These are phyloP conservation scores for Lipomyces sp. DNA, from an alignment of 805 yeast species.

Conservation along the genomic window DNA sequence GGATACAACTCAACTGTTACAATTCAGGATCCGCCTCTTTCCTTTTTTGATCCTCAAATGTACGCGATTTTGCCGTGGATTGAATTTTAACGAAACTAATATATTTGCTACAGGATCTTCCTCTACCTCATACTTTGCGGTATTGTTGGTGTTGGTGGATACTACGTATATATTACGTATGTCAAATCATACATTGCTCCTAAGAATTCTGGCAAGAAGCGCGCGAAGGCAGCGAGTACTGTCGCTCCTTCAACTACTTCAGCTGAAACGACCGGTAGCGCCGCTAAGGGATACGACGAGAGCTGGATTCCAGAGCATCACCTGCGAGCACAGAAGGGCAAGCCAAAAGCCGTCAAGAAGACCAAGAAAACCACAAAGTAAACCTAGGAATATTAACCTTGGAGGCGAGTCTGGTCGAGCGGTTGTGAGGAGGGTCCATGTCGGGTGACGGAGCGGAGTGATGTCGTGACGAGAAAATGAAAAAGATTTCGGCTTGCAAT, in stretches of 20 bases:
- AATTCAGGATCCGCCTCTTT: slow-evolving; percentile 67
- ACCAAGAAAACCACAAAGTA: slow-evolving; percentile 23
- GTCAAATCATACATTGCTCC: slow-evolving; percentile 31
- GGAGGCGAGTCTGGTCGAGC: background rate
- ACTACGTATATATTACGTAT: slow-evolving; percentile 23
- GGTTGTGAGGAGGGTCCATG: background rate
- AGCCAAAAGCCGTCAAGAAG: slow-evolving; percentile 43
- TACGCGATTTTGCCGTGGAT: slow-evolving; percentile 8
- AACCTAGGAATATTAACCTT: background rate
- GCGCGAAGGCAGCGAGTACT: slow-evolving; percentile 26
- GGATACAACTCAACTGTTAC: slow-evolving; percentile 45
- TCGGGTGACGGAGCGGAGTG: background rate
- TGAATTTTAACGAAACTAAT: background rate
- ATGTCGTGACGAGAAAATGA: background rate
- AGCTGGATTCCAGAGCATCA: slow-evolving; percentile 55
- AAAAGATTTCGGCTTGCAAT: background rate
- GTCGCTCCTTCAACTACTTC: slow-evolving; percentile 25
- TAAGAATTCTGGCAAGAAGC: slow-evolving; percentile 34
- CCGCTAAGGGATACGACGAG: slow-evolving; percentile 47
- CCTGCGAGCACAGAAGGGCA: slow-evolving; percentile 39
- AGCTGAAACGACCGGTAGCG: slow-evolving; percentile 30
- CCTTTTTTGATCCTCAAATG: slow-evolving; percentile 69
- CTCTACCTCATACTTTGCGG: slow-evolving; percentile 26
- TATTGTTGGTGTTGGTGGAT: slow-evolving; percentile 32
- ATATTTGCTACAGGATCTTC: slow-evolving; percentile 19